phyloP scores from a whole-genome alignment of 768 basidiomycete species.

The Xerocomus potaroensis region DNA sequence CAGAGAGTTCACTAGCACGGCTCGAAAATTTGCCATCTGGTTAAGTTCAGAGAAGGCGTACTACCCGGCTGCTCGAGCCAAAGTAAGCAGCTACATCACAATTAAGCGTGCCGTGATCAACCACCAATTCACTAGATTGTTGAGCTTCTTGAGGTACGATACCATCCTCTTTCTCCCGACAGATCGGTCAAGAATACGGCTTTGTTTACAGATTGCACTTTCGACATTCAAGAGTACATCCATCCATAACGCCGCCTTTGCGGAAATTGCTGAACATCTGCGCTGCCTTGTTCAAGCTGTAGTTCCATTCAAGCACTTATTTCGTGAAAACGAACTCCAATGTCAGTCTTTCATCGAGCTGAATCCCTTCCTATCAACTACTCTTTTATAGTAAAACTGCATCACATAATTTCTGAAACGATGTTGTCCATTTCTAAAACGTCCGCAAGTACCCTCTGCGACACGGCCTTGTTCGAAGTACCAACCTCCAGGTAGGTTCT shows the following conservation, averaged over 20 bases:
- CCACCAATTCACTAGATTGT: constrained; percentile 40
- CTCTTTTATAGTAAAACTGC: constrained; percentile 16
- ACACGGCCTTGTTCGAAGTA: too few species aligned
- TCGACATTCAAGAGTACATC: constrained; percentile 13
- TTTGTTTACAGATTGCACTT: constrained; percentile 19
- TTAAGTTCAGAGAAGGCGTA: constrained; percentile 47
- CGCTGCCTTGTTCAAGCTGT: constrained; percentile 19
- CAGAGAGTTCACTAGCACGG: constrained; percentile 15
- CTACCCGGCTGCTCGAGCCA: constrained; percentile 45
- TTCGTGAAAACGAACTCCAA: constrained; percentile 21
- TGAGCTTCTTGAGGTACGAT: constrained; percentile 43
- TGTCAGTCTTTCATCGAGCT: constrained; percentile 9
- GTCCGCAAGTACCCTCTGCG: background rate
- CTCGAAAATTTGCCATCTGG: constrained; percentile 43
- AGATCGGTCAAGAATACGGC: background rate
- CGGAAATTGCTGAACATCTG: constrained; percentile 10
- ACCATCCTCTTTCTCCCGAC: background rate
- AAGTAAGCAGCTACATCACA: constrained; percentile 33
- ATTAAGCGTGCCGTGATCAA: constrained; percentile 4
- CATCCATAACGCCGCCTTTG: background rate
- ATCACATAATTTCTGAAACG: constrained; percentile 13
- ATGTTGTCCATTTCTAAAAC: background rate
- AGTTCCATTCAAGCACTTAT: constrained; percentile 17
- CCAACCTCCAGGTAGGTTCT: too few species aligned
- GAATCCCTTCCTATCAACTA: background rate